Percentiles rank a stretch among this genome's conserved stretches.
These are phyloP conservation scores for Wolfiporia cocos DNA, from an alignment of 1,284 basidiomycete genomes.

Conservation along the genomic window DNA sequence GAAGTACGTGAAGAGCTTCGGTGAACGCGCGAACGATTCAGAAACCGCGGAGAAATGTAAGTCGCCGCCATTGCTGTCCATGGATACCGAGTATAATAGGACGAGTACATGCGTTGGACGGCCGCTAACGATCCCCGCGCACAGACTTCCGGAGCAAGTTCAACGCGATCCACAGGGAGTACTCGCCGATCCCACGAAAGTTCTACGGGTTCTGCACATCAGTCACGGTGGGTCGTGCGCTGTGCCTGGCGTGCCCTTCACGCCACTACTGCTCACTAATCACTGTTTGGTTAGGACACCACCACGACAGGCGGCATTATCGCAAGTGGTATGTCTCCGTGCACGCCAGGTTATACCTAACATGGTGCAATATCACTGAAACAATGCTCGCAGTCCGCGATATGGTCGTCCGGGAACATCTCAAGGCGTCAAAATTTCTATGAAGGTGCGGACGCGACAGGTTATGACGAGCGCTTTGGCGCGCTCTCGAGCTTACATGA, in stretches of 20 bases:
- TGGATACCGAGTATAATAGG: too few species aligned
- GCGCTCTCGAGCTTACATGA: too few species aligned
- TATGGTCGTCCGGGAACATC: conserved; percentile 64
- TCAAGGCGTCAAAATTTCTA: conserved; percentile 31
- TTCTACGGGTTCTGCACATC: conserved; percentile 78
- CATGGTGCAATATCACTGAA: too few species aligned
- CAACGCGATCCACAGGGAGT: conserved; percentile 70
- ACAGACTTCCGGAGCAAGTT: conserved; percentile 72
- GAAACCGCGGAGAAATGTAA: conserved; percentile 67
- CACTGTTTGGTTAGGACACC: conserved; percentile 43
- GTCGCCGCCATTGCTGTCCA: conserved; percentile 8
- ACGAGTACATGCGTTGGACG: not conserved
- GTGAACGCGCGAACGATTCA: conserved; percentile 64
- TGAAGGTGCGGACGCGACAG: too few species aligned
- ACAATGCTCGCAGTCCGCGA: conserved; percentile 44
- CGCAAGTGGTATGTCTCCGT: conserved; percentile 54
- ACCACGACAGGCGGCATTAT: conserved; percentile 73
- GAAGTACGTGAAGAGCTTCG: conserved; percentile 70
- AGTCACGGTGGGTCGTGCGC: conserved; percentile 48
- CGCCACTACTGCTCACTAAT: not conserved
- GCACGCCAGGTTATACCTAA: too few species aligned
- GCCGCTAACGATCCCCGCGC: not conserved
- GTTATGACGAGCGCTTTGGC: too few species aligned
- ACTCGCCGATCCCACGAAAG: conserved; percentile 67
- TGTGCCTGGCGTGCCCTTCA: not conserved